phyloP scores from a whole-genome alignment of 1,284 basidiomycete genomes.

The Apiotrichum gamsii region DNA sequence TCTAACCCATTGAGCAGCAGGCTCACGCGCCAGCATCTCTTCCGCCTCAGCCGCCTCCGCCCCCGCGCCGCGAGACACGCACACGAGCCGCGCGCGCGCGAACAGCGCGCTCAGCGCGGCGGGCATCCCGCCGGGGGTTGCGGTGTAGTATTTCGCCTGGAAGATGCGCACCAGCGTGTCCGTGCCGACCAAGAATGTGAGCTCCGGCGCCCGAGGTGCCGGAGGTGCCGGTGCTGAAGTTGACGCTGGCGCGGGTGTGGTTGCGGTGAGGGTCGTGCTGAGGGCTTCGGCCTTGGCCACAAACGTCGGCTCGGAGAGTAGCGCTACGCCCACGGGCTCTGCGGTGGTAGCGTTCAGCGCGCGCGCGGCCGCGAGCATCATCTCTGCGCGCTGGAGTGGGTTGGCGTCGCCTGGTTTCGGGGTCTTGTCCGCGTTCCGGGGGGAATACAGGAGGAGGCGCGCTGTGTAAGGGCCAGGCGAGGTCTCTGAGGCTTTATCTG shows the following conservation, averaged over 20 bases:
- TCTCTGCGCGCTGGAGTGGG: constrained; percentile 66
- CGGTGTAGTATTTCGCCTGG: constrained; percentile 66
- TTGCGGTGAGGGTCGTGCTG: constrained; percentile 49
- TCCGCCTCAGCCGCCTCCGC: constrained; percentile 28
- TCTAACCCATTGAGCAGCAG: constrained; percentile 52
- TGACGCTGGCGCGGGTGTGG: background rate
- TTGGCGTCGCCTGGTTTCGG: constrained; percentile 65
- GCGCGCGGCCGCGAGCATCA: constrained; percentile 66
- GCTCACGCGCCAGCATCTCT: constrained; percentile 44
- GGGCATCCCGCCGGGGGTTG: constrained; percentile 42
- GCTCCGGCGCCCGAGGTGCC: background rate
- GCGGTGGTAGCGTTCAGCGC: constrained; percentile 47
- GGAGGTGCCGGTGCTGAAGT: background rate
- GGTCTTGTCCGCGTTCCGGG: constrained; percentile 82
- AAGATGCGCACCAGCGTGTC: constrained; percentile 86
- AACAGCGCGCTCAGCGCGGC: constrained; percentile 29
- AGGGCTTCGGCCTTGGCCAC: constrained; percentile 66
- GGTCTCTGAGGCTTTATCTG: background rate
- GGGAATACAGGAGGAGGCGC: constrained; percentile 72
- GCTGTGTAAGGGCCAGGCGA: constrained; percentile 58
- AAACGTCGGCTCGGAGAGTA: constrained; percentile 83
- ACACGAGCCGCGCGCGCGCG: constrained; percentile 56
- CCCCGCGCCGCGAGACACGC: constrained; percentile 55
- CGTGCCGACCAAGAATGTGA: constrained; percentile 60
- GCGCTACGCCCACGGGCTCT: constrained; percentile 57